Conservation (phyloP, 176 grass and related monocot genomes). For the Paspalum notatum region DNA sequence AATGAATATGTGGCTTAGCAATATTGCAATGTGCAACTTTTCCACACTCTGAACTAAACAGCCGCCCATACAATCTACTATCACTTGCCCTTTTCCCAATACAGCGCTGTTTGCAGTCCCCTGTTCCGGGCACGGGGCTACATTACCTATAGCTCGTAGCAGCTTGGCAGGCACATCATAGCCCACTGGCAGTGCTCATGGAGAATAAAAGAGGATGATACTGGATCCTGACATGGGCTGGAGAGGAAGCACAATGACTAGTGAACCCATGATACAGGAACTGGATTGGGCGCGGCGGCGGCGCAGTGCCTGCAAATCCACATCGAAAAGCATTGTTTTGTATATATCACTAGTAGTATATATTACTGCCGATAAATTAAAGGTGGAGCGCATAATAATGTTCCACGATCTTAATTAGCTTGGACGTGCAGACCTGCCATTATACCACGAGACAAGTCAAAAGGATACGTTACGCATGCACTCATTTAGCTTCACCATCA, state of each 20-base stretch:
- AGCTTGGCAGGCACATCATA: background rate
- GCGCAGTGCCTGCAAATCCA: background rate
- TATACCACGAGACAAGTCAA: conserved; percentile 27
- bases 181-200: background rate
- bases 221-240: background rate
- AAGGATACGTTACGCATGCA: background rate
- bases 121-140: no score
- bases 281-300: background rate
- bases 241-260: background rate
- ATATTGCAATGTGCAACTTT: no score
- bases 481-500: no score
- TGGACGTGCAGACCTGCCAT: conserved; percentile 28
- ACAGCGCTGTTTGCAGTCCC: no score
- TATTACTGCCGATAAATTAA: background rate
- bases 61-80: no score
- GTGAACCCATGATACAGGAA: background rate
- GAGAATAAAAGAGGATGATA: background rate
- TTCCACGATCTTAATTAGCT: background rate
- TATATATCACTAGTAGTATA: no score
- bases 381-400: background rate
- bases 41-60: no score
- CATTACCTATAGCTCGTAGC: no score
- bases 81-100: no score
- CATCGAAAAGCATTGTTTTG: conserved; percentile 1
- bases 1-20: no score